Base-by-base conservation (phyloP, 179 eudicot genomes). In the Heliamphora pulchella region DNA sequence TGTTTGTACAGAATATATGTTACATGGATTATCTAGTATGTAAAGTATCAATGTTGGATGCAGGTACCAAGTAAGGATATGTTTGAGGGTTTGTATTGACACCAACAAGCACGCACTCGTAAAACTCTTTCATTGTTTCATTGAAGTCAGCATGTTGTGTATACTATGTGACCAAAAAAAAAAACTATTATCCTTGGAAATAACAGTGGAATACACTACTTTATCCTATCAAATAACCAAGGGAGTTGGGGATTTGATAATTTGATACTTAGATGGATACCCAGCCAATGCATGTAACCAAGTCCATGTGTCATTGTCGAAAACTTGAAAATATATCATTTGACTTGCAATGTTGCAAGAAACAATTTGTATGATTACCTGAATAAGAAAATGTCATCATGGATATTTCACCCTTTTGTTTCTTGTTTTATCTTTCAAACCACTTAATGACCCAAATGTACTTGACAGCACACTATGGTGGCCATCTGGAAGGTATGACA, bases 401-500 rank as follows among this genome's bases (percentile, higher is more conserved):
- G 67, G 5, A 43, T 17, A 58, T 62, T 44, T 22, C 22, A 17
- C 50, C 3, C 39, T n/a, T 54, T 51, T 14, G 13, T 15, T 5
- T 39, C 13, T 4, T n/a, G 22, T 41, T 31, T 66, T n/a, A 7
- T 31, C 39, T 41, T 66, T 43, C 3, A 69, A 69, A 18, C 50
- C 20, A 4, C 51, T 69, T 69, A 44, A 50, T 73, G 61, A 5
- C 58, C 3, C 76, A 51, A 10, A 5, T 77, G 71, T 71, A 44
- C 81, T 79, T 63, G 77, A 81, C 91, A 95, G 99, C 83, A 91
- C 91, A 69, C 90, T 96, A 9, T 96, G 99, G 99, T 96, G 99
- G 94, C 97, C 99, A 71, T 86, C 93, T 41, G 99, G 97, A 83
- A 94, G 90, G 79, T 89, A 91, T 85, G 99, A 96, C 81, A 96